phyloP scores from a whole-genome alignment of 306 rosid species.

The Rosa chinensis region DNA sequence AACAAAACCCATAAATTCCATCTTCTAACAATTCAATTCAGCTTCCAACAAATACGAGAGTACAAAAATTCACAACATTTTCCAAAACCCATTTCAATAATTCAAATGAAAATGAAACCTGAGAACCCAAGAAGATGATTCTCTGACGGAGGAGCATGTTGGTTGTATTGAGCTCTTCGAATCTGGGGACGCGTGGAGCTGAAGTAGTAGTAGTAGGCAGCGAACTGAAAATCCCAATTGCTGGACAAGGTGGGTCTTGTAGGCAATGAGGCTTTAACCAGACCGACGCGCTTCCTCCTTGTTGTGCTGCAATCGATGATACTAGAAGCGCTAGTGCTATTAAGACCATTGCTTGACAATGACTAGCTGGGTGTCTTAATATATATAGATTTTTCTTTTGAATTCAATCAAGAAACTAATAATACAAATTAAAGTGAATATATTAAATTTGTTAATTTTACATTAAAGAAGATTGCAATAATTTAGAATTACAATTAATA shows the following conservation, averaged over 20 bases:
- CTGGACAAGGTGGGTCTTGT: slow-evolving; percentile 54
- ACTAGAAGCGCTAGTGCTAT: not conserved
- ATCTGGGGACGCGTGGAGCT: slow-evolving; percentile 56
- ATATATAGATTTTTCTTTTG: too few relatives aligned
- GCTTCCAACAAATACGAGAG: too few relatives aligned
- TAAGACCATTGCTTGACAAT: too few relatives aligned
- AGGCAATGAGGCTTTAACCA: slow-evolving; percentile 40
- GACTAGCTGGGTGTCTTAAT: too few relatives aligned
- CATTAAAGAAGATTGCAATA: too few relatives aligned
- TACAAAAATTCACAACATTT: not conserved
- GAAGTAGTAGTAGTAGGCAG: slow-evolving; percentile 17
- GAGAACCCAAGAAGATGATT: slow-evolving; percentile 89
- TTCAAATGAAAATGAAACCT: slow-evolving; percentile 37
- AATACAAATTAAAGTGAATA: too few relatives aligned
- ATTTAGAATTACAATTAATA: too few relatives aligned
- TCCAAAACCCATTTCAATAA: not conserved
- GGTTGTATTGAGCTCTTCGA: slow-evolving; percentile 86
- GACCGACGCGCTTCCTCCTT: slow-evolving; percentile 25
- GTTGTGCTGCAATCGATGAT: slow-evolving; percentile 6
- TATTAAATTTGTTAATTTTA: too few relatives aligned
- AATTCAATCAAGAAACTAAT: too few relatives aligned
- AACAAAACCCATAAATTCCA: not conserved
- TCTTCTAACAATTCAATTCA: not conserved
- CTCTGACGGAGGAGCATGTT: slow-evolving; percentile 94
- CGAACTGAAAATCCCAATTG: slow-evolving; percentile 53